Percentiles rank a stretch among this genome's conserved stretches.
phyloP scores from a whole-genome alignment of 176 grass and related monocot genomes.

The Hordeum marinum region DNA sequence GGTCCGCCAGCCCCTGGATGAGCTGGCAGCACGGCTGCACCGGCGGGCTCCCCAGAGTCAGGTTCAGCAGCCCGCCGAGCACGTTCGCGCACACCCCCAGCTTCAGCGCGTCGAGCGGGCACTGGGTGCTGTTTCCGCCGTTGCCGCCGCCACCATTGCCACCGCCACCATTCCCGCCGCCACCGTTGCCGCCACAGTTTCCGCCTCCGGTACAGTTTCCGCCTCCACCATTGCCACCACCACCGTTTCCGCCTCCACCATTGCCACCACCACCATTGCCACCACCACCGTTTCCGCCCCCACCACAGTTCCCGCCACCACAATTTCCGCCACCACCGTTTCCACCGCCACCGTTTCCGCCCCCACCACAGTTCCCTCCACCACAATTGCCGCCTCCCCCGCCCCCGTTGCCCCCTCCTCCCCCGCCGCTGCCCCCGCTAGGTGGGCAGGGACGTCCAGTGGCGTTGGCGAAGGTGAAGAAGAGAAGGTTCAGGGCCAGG shows the following conservation, averaged over 20 bases:
- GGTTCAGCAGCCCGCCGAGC: conserved; percentile 65
- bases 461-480: conserved; percentile 12
- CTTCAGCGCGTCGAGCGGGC: conserved; percentile 66
- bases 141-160: accelerated
- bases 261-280: no score
- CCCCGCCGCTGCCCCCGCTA: background rate
- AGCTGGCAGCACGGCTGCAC: conserved; percentile 62
- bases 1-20: conserved; percentile 61
- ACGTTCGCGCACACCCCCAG: conserved; percentile 69
- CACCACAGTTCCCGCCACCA: background rate
- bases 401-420: background rate
- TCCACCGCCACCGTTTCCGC: background rate
- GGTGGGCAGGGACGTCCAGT: background rate
- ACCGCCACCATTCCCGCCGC: accelerated
- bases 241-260: no score
- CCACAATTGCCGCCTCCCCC: background rate
- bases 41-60: conserved; percentile 55
- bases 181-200: accelerated
- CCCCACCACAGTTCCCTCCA: background rate
- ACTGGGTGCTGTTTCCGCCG: background rate
- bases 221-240: no score
- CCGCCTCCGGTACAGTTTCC: background rate
- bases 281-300: no score
- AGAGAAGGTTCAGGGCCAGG: background rate
- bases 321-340: background rate